Base-by-base conservation (phyloP, 352 stramenopile genomes). In the Phytophthora quininea region DNA sequence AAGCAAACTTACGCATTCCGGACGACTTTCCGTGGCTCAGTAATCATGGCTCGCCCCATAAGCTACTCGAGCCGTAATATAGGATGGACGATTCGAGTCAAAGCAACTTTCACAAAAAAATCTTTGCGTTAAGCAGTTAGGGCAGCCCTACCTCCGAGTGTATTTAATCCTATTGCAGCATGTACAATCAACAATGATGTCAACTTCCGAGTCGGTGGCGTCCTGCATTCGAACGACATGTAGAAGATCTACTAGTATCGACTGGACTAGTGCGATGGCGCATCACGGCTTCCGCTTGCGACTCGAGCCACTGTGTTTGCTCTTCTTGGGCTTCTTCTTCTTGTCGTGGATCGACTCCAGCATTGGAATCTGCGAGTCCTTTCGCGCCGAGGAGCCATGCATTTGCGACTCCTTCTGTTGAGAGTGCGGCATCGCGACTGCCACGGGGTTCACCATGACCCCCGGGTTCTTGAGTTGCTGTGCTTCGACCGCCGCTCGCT, bases 401-500 rank as follows among this genome's bases (percentile, higher is more conserved):
- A 51, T 35, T n/a, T 60, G 60, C 24, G 57, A 32, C 9, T 75
- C 50, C 40, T 73, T 64, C 40, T 68, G 69, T 24, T 73, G 56
- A 11, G 65, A 76, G 45, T 60, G 73, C 42, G 82, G 80, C 9
- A 69, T 84, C n/a, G 71, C 48, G 40, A 94, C 82, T 3, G 73
- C 62, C 42, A 92, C 81, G 19, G 86, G 86, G 48, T 90, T 89
- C 33, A 92, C 73, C 47, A 90, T 79, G n/a, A 81, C 57, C 27
- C n/a, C 38, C 5, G 79, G 80, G 30, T 70, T 82, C 67, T 89
- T 93, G 55, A 89, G 57, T 11, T 65, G 68, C 31, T 80, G 66
- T 1, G 73, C 58, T 31, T 70, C 73, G 1, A 65, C 72, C 24
- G 68, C 83, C 2, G 71, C 74, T 35, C 82, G 80, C 62, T 92